Percentiles rank a stretch among this genome's conserved stretches.
Evolutionary conservation across 2,329 filamentous ascomycete species (phyloP).

Genomic region (Fusarium decemcellulare): DNA sequence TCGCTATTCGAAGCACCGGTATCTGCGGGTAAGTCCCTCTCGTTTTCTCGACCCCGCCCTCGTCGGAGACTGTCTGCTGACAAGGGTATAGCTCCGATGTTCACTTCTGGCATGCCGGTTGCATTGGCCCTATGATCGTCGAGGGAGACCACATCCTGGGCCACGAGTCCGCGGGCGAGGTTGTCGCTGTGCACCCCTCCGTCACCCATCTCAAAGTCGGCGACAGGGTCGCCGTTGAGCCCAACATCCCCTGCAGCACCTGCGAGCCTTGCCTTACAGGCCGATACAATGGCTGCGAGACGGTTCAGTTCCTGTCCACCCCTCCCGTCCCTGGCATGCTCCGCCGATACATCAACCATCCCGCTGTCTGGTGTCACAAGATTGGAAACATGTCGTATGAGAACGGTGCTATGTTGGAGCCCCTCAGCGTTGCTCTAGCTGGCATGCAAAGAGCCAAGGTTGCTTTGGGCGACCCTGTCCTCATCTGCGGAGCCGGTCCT

Average conservation of each 20-base stretch:
- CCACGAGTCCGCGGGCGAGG: conserved; percentile 90
- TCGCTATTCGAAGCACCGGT: conserved; percentile 93
- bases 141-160: conserved; percentile 90
- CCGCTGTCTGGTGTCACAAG: conserved; percentile 95
- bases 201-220: conserved; percentile 85
- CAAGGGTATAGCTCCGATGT: conserved; percentile 80
- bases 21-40: conserved; percentile 83
- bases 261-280: conserved; percentile 94
- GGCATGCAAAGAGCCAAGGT: conserved; percentile 88
- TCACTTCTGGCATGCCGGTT: conserved; percentile 97
- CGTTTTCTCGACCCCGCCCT: conserved; percentile 9
- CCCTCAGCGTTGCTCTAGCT: conserved; percentile 89
- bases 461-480: conserved; percentile 85
- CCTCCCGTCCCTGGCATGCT: conserved; percentile 90
- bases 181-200: conserved; percentile 86
- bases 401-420: conserved; percentile 91
- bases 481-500: conserved; percentile 93
- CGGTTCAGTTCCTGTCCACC: conserved; percentile 89
- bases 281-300: conserved; percentile 94
- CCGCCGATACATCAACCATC: conserved; percentile 94
- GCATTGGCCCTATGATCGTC: conserved; percentile 97
- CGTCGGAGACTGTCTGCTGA: conserved; percentile 24
- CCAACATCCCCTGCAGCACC: conserved; percentile 90
- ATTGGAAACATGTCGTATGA: conserved; percentile 94
- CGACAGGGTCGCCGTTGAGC: conserved; percentile 94